Evolutionary conservation across 352 stramenopile genomes (phyloP).

Genomic region (Phytophthora palmivora): DNA sequence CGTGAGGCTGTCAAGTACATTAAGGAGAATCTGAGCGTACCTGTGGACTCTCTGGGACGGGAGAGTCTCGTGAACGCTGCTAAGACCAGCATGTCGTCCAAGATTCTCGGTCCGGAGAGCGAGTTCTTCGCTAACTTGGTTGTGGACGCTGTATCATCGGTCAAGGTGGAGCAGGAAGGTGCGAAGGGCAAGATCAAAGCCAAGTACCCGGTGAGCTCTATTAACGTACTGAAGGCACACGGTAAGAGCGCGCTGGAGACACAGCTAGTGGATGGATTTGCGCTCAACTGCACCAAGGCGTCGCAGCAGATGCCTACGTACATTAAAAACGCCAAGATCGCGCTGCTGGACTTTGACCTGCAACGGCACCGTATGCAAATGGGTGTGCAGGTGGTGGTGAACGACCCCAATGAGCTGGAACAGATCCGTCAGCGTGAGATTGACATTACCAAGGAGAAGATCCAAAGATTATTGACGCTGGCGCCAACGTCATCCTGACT

Average conservation of each 20-base stretch:
- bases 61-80: slow-evolving; percentile 97
- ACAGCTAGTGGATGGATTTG: slow-evolving; percentile 95
- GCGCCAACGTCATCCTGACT: slow-evolving; percentile 99
- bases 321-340: slow-evolving; percentile 96
- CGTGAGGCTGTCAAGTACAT: slow-evolving; percentile 99
- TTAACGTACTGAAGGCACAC: slow-evolving; percentile 99
- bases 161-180: slow-evolving; percentile 93
- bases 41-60: slow-evolving; percentile 93
- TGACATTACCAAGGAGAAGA: slow-evolving; percentile 99
- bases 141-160: slow-evolving; percentile 96
- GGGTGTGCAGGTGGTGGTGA: slow-evolving; percentile 94
- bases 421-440: slow-evolving; percentile 99
- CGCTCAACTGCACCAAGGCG: slow-evolving; percentile 97
- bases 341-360: slow-evolving; percentile 99
- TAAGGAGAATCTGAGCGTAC: slow-evolving; percentile 98
- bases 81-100: slow-evolving; percentile 99
- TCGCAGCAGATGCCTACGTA: slow-evolving; percentile 98
- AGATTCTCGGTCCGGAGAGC: slow-evolving; percentile 98
- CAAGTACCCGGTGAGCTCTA: slow-evolving; percentile 97
- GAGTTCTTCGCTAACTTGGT: slow-evolving; percentile 98
- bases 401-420: slow-evolving; percentile 96
- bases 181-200: slow-evolving; percentile 84
- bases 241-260: slow-evolving; percentile 91
- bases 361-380: slow-evolving; percentile 98
- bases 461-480: slow-evolving; percentile 99